Base-by-base conservation (phyloP, 2,329 filamentous ascomycete genomes). In the Claviceps cyperi region DNA sequence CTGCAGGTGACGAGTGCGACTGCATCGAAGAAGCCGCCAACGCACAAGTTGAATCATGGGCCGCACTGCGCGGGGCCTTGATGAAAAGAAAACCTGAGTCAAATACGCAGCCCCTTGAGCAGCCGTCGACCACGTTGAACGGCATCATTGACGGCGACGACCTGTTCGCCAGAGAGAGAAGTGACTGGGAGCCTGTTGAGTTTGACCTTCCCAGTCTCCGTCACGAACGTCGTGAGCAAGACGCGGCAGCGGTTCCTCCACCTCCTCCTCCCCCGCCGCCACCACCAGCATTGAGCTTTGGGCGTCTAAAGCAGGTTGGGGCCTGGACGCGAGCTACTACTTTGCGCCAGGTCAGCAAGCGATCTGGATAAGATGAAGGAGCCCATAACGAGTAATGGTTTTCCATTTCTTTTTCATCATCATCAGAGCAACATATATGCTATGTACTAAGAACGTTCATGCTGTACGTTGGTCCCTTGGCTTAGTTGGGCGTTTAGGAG, bases 1-100 rank as follows among this genome's bases (percentile, higher is more conserved):
- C 80, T 0, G 79, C 77, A 0, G 80, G 79, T 1, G 80, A 83
- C 57, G 80, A 83, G 59, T 84, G 80, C 58, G 69, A 76, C 52
- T 84, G 80, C 56, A 69, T 74, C 0, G 69, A 74, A 14, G 74
- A 81, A 54, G 78, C 79, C 1, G 69, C 67, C 51, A 71, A 67
- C 45, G 78, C 77, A 1, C 69, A 78, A 40, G 73, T 82, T 8
- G 80, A 82, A 60, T 78, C 75, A 19, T 81, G 79, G 75, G 72
- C 74, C 0, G 77, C 76, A 3, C 57, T 69, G 0, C 61, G 64
- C 36, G 64, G 63, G 6, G 66, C 63, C 11, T 62, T 69, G 61
- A 59, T 64, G 49, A 69, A 64, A 53, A 60, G 60, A 0, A 57
- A 57, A 22, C 22, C 36, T 47, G 50, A 38, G 39, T 36, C 40